phyloP scores from a whole-genome alignment of 495 filamentous ascomycete species.

The Penicillium flavigenum region DNA sequence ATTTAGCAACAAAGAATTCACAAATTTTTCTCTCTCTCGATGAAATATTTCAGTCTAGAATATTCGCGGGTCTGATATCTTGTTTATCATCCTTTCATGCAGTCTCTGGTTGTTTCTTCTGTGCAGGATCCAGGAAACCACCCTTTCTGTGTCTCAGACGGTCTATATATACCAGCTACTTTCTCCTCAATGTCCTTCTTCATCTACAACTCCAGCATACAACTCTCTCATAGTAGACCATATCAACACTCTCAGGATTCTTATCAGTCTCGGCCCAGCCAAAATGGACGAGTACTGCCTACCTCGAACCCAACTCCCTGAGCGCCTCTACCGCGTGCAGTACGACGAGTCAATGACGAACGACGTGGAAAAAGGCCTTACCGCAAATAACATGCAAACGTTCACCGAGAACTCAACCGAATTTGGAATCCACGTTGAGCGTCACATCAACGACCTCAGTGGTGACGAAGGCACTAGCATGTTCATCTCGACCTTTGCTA shows the following conservation, averaged over 20 bases:
- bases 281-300: background rate
- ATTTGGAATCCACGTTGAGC: background rate
- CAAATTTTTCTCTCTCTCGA: no score
- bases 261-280: background rate
- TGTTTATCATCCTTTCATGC: no score
- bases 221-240: no score
- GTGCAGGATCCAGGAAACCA: no score
- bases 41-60: no score
- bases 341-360: background rate
- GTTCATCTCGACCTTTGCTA: background rate
- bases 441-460: background rate
- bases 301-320: background rate
- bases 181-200: no score
- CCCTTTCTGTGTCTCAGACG: background rate
- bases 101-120: no score
- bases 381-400: background rate
- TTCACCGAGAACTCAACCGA: background rate
- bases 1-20: no score
- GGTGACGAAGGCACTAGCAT: background rate
- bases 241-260: background rate
- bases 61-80: no score
- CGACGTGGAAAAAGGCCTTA: background rate
- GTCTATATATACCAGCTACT: background rate
- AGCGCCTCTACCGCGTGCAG: background rate
- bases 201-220: no score